Evolutionary conservation across 1,139 yeast species (phyloP), one percentile per base, ranked within the genome.

Genomic region (Magnusiomyces paraingens): DNA sequence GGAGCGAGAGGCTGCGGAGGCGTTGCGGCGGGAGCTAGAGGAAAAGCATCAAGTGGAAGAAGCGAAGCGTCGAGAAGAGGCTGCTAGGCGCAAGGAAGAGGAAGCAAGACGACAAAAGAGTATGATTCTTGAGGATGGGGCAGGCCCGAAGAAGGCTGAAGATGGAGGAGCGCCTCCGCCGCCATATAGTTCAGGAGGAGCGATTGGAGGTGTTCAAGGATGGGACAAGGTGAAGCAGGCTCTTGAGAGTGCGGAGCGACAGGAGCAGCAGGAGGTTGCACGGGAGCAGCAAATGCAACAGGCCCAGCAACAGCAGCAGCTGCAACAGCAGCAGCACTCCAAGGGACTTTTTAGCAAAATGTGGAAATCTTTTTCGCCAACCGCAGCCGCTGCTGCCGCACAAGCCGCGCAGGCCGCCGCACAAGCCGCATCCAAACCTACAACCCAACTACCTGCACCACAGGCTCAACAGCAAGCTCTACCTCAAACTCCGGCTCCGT

Each of bases 1-100:
- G 42, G 57, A 51, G 50, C 57, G 17, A 20, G 57, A 56, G 47
- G 63, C 54, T 10, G 22, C 18, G 17, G 42, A 45, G 21, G 40
- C 40, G 14, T 18, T 45, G 14, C 39, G 53, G 35, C 42, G 52
- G 49, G 48, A 49, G n/a, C 51, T 48, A 20, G 50, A 51, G 42
- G 54, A 49, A 44, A 29, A 44, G 11, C 51, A 51, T 49, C 51
- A 52, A 38, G 44, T 47, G 43, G 17, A 42, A 40, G 41, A 44
- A 46, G 52, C 47, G 47, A 49, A 49, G 49, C 50, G 51, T 32
- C 57, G 45, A 39, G 39, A 41, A 52, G 57, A 47, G 49, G 43
- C 26, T 35, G 46, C 32, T 15, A 56, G 52, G 14, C 51, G 44
- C 39, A 10, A 22, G 18, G 49, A 50, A 21, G 43, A 46, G 40